A percentile compares a stretch with the other conserved stretches of the same genome.
These are phyloP conservation scores for Gossypium rotundifolium DNA, from an alignment of 345 rosid genomes.

Conservation along the genomic window DNA sequence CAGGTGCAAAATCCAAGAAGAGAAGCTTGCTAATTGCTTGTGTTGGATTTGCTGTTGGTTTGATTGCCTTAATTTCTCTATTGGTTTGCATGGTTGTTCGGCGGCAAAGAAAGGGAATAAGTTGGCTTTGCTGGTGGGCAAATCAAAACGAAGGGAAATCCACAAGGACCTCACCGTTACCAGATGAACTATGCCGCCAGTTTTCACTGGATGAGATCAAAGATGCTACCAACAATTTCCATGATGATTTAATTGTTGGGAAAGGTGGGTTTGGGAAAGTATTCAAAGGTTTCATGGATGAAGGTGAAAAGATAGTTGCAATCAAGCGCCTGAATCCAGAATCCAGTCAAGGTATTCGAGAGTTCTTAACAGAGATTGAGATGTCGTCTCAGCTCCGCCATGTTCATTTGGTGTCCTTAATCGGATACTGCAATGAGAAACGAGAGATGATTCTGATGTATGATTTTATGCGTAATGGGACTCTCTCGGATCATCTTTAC, in stretches of 20 bases:
- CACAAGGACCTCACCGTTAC: not conserved
- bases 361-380: slow-evolving; percentile 1
- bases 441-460: not conserved
- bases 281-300: not conserved
- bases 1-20: not conserved
- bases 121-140: not conserved
- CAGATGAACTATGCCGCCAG: not conserved
- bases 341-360: not conserved
- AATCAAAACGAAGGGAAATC: not conserved
- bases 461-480: not conserved
- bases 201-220: not conserved
- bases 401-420: slow-evolving; percentile 42
- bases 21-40: not conserved
- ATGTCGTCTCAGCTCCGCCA: slow-evolving; percentile 35
- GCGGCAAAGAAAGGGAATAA: not conserved
- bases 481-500: slow-evolving; percentile 25
- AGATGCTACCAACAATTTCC: not conserved
- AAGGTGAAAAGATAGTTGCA: not conserved
- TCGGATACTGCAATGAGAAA: slow-evolving; percentile 32
- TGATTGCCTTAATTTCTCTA: not conserved
- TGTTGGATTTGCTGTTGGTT: not conserved
- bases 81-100: not conserved
- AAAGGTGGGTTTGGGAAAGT: not conserved
- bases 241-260: not conserved
- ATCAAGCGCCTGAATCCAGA: not conserved